These are phyloP conservation scores for Komagataella pseudopastoris DNA, from an alignment of 805 yeast genomes.

Conservation along the genomic window DNA sequence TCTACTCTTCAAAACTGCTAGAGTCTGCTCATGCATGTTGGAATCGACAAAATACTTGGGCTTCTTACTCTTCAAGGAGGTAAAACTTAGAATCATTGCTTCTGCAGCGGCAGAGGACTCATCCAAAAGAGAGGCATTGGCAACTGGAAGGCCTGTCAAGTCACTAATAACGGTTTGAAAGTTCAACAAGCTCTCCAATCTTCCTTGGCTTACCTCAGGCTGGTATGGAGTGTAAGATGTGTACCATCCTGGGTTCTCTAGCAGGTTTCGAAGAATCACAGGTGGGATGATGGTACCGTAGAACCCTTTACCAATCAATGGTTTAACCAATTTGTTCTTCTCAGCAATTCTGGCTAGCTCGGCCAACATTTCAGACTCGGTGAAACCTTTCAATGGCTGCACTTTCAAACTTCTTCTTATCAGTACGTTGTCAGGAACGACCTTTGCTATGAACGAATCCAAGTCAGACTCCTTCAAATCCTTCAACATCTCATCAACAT, in stretches of 20 bases:
- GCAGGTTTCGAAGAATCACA: constrained; percentile 81
- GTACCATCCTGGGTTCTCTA: constrained; percentile 97
- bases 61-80: constrained; percentile 54
- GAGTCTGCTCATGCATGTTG: constrained; percentile 75
- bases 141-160: constrained; percentile 86
- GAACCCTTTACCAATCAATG: constrained; percentile 90
- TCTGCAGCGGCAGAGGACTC: constrained; percentile 98
- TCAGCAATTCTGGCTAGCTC: constrained; percentile 57
- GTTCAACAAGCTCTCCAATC: constrained; percentile 80
- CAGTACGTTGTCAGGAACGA: constrained; percentile 68
- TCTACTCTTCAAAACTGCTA: constrained; percentile 66
- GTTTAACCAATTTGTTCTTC: constrained; percentile 59
- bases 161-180: constrained; percentile 88
- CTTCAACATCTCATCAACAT: constrained; percentile 53
- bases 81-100: constrained; percentile 80
- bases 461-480: constrained; percentile 54
- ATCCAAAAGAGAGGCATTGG: constrained; percentile 89
- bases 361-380: constrained; percentile 70
- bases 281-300: constrained; percentile 84
- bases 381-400: constrained; percentile 57
- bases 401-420: constrained; percentile 54
- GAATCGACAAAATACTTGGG: constrained; percentile 57
- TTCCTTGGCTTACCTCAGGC: constrained; percentile 95
- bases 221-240: constrained; percentile 98
- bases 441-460: constrained; percentile 54